These are phyloP conservation scores for Leccinum ochraceum DNA, from an alignment of 768 basidiomycete genomes.

Conservation along the genomic window DNA sequence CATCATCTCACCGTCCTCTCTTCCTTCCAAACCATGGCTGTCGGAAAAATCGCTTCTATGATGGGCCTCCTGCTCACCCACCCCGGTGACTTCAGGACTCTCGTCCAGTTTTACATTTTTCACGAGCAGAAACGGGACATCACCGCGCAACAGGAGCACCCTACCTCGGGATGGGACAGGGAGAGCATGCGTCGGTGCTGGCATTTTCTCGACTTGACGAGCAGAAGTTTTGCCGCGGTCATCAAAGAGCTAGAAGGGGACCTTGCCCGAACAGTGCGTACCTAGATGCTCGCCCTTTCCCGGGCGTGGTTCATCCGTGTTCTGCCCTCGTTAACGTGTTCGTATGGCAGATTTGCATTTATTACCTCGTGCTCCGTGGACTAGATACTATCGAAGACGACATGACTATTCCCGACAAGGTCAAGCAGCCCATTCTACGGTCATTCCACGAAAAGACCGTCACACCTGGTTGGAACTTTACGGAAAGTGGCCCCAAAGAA, in stretches of 20 bases:
- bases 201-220: slow-evolving; percentile 85
- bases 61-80: slow-evolving; percentile 72
- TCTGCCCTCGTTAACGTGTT: background rate
- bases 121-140: slow-evolving; percentile 84
- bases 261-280: slow-evolving; percentile 83
- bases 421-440: slow-evolving; percentile 85
- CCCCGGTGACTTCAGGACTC: slow-evolving; percentile 79
- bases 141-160: slow-evolving; percentile 67
- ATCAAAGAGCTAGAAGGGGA: slow-evolving; percentile 97
- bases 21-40: slow-evolving; percentile 28
- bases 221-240: slow-evolving; percentile 87
- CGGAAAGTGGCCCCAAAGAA: slow-evolving; percentile 80
- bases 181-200: slow-evolving; percentile 86
- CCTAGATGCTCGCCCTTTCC: background rate
- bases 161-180: slow-evolving; percentile 86
- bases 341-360: slow-evolving; percentile 77
- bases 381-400: slow-evolving; percentile 99
- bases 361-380: slow-evolving; percentile 91
- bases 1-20: background rate
- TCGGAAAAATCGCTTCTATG: slow-evolving; percentile 59
- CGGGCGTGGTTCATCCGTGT: background rate
- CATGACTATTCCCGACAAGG: slow-evolving; percentile 86
- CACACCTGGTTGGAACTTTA: slow-evolving; percentile 85
- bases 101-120: slow-evolving; percentile 83
- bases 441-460: slow-evolving; percentile 78